Percentiles rank a stretch among this genome's conserved stretches.
phyloP scores from a whole-genome alignment of 2,329 filamentous ascomycete species.

The Chaetothyriales sp. region DNA sequence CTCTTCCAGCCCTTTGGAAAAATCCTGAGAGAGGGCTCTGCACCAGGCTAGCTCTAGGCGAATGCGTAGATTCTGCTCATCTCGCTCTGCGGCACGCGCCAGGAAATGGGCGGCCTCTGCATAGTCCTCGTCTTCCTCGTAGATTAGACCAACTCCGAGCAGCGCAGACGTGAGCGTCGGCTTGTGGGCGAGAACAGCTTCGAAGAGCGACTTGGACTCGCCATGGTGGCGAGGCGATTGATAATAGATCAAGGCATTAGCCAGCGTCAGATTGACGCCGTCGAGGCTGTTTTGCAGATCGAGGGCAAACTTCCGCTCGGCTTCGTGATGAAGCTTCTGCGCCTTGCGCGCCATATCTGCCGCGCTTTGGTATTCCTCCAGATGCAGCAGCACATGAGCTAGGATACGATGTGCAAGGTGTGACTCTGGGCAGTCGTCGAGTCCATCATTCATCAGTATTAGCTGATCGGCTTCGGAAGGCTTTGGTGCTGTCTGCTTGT shows the following conservation, averaged over 20 bases:
- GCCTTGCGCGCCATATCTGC: slow-evolving; percentile 49
- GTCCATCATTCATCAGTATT: slow-evolving; percentile 63
- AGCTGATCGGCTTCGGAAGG: slow-evolving; percentile 64
- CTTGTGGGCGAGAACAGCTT: slow-evolving; percentile 62
- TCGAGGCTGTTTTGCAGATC: slow-evolving; percentile 55
- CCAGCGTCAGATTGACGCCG: slow-evolving; percentile 60
- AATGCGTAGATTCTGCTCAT: slow-evolving; percentile 60
- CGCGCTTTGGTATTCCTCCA: slow-evolving; percentile 72
- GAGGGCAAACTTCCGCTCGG: slow-evolving; percentile 47
- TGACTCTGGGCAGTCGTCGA: slow-evolving; percentile 49
- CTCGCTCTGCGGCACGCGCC: slow-evolving; percentile 56
- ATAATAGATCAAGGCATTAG: slow-evolving; percentile 76
- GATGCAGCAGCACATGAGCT: slow-evolving; percentile 64
- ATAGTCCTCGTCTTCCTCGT: slow-evolving; percentile 86
- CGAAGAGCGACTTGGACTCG: slow-evolving; percentile 76
- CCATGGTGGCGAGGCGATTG: slow-evolving; percentile 79
- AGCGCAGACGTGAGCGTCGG: slow-evolving; percentile 63
- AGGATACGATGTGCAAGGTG: slow-evolving; percentile 70
- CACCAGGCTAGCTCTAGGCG: slow-evolving; percentile 86
- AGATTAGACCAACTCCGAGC: slow-evolving; percentile 78
- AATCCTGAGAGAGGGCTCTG: slow-evolving; percentile 66
- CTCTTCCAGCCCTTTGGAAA: slow-evolving; percentile 49
- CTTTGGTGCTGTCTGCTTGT: slow-evolving; percentile 38
- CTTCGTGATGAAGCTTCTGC: slow-evolving; percentile 8
- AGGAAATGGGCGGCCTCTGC: slow-evolving; percentile 68